Evolutionary conservation across 148 eudicot species (phyloP).

Genomic region (Suaeda aralocaspica): DNA sequence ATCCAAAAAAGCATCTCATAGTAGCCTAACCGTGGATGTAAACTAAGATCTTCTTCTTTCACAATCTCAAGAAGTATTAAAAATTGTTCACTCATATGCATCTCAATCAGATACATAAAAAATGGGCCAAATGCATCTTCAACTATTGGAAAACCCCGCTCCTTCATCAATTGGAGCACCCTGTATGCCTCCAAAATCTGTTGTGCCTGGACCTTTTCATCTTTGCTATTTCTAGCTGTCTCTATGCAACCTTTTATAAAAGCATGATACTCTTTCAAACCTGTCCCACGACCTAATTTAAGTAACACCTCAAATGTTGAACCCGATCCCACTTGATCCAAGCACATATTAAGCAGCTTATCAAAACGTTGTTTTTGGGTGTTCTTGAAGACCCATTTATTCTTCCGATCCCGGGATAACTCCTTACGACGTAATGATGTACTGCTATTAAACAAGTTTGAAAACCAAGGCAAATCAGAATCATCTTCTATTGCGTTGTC

Average conservation of each 20-base stretch:
- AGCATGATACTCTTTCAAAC: constrained; percentile 65
- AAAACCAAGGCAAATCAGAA: constrained; percentile 40
- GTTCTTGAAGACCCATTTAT: constrained; percentile 61
- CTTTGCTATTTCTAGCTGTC: constrained; percentile 49
- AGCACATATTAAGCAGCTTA: constrained; percentile 48
- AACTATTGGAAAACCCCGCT: constrained; percentile 61
- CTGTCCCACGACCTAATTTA: constrained; percentile 70
- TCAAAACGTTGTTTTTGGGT: constrained; percentile 43
- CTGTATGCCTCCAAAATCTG: constrained; percentile 53
- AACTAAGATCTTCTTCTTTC: constrained; percentile 49
- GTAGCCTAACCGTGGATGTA: constrained; percentile 66
- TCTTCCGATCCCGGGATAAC: constrained; percentile 53
- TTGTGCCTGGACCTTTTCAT: constrained; percentile 47
- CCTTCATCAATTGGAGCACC: constrained; percentile 53
- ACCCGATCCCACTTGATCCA: constrained; percentile 54
- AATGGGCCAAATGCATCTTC: constrained; percentile 81
- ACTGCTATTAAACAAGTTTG: constrained; percentile 24
- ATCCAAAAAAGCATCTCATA: constrained; percentile 86
- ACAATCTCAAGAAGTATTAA: constrained; percentile 47
- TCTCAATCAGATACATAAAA: constrained; percentile 62
- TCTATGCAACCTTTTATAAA: constrained; percentile 53
- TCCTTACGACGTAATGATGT: constrained; percentile 49
- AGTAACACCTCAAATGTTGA: constrained; percentile 44
- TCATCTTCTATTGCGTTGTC: constrained; percentile 15
- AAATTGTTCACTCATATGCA: constrained; percentile 64